Base-by-base conservation (phyloP, 345 rosid species). In the Pugionium dolabratum region DNA sequence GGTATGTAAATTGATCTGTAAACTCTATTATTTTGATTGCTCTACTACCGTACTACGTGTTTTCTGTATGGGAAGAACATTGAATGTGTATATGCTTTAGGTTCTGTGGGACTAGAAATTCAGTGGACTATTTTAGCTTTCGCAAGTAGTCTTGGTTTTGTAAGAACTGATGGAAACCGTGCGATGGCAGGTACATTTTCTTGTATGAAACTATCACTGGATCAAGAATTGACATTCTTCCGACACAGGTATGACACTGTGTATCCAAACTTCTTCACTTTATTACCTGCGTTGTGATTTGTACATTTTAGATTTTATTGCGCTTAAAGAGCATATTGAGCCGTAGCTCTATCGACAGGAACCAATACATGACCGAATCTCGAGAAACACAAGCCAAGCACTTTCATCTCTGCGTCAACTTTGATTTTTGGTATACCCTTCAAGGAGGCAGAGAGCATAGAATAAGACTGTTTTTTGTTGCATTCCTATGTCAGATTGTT, bases 151-250 rank as follows among this genome's bases (percentile, higher is more conserved):
- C 11, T 37, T 18, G 37, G 62, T 50, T 45, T 18, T 59, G 0
- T 18, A 18, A 18, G 18, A 18, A 18, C 54, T 74, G 18, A 67
- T 54, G 41, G 53, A 28, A 18, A 18, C 18, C 18, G 18, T 32
- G 59, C 42, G 54, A 58, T 81, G 70, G 64, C 82, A 93, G 94
- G 71, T 90, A 93, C 67, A 90, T 90, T 40, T 88, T 86, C 75
- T 69, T 90, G 83, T 86, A 79, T 9, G 97, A 93, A 84, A 85
- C 90, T 3, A 88, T 93, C 66, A 93, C 97, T 37, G 88, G 82
- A 65, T 84, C 91, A 59, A 80, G 72, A 62, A 85, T 88, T 67
- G 87, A 85, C 70, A 64, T 83, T 47, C 82, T 79, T 3, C 58
- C 46, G 33, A 63, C 75, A 2, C 65, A 80, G 87, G 97, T 86